Conservation (phyloP, 2,329 filamentous ascomycete species). For the Pestalotiopsis sp. region DNA sequence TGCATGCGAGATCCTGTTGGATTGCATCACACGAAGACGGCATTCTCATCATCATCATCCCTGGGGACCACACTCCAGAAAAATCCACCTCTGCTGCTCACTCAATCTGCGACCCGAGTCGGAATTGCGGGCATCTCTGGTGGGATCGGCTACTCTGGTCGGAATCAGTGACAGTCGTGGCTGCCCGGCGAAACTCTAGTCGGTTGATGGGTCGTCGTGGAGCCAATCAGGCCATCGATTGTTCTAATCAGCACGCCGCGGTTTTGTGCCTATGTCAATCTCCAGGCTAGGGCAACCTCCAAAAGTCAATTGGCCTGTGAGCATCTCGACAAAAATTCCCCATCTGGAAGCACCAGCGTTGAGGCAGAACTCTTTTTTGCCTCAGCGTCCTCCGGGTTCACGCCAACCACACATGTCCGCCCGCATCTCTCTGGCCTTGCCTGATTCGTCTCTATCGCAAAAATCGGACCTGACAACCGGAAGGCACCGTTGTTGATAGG, state of each 20-base stretch:
- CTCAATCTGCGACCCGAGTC: not conserved
- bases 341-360: not conserved
- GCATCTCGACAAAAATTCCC: not conserved
- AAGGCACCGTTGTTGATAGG: not conserved
- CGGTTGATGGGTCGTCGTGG: not conserved
- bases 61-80: not conserved
- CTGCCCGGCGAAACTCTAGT: not conserved
- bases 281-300: not conserved
- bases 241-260: not conserved
- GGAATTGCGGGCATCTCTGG: not conserved
- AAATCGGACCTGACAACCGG: not conserved
- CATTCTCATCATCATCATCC: not conserved
- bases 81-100: not conserved
- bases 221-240: not conserved
- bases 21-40: conserved; percentile 12
- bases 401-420: not conserved
- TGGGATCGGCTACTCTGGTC: not conserved
- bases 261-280: not conserved
- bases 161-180: not conserved
- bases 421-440: not conserved
- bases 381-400: not conserved
- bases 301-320: not conserved
- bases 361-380: too few relatives aligned
- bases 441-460: not conserved
- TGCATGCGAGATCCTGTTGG: conserved; percentile 9